A percentile compares a stretch with the other conserved stretches of the same genome.
Evolutionary conservation across 176 grass and related monocot genomes (phyloP).

Genomic region (Avena insularis): DNA sequence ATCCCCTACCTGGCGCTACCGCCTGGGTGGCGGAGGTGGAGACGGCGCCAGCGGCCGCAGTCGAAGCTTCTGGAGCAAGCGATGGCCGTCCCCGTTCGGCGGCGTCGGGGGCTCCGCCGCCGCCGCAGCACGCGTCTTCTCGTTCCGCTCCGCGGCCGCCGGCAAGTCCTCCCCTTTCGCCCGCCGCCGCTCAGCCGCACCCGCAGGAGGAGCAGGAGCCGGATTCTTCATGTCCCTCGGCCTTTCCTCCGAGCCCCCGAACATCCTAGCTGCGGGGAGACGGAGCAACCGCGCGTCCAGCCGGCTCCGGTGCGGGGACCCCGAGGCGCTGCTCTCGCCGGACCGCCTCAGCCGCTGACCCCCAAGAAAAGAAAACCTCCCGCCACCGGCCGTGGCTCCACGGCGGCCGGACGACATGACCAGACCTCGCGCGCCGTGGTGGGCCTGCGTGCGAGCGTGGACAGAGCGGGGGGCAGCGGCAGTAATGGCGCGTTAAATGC

Average conservation of each 20-base stretch:
- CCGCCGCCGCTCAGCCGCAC: constrained; percentile 45
- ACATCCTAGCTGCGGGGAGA: constrained; percentile 39
- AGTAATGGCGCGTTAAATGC: constrained; percentile 69
- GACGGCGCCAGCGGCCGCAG: constrained; percentile 1
- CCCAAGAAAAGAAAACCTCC: not conserved
- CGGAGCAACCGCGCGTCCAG: constrained; percentile 59
- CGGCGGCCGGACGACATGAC: not conserved
- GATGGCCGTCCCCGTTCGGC: constrained; percentile 82
- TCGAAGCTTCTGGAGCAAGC: constrained; percentile 94
- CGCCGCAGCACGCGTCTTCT: constrained; percentile 71
- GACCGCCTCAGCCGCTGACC: constrained; percentile 69
- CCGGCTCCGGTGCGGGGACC: constrained; percentile 86
- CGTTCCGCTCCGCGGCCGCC: constrained; percentile 64
- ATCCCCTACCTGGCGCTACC: constrained; percentile 70
- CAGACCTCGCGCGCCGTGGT: constrained; percentile 11
- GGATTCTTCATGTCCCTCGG: constrained; percentile 62
- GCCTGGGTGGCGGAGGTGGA: constrained; percentile 37
- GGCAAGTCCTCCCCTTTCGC: constrained; percentile 68
- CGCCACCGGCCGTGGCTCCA: not conserved
- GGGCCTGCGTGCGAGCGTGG: constrained; percentile 44
- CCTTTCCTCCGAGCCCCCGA: constrained; percentile 58
- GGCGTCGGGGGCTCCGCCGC: constrained; percentile 48
- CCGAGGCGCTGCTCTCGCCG: constrained; percentile 93
- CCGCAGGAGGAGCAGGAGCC: constrained; percentile 29
- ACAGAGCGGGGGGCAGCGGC: constrained; percentile 22